These are phyloP conservation scores for Cerrena zonata DNA, from an alignment of 1,284 basidiomycete genomes.

Conservation along the genomic window DNA sequence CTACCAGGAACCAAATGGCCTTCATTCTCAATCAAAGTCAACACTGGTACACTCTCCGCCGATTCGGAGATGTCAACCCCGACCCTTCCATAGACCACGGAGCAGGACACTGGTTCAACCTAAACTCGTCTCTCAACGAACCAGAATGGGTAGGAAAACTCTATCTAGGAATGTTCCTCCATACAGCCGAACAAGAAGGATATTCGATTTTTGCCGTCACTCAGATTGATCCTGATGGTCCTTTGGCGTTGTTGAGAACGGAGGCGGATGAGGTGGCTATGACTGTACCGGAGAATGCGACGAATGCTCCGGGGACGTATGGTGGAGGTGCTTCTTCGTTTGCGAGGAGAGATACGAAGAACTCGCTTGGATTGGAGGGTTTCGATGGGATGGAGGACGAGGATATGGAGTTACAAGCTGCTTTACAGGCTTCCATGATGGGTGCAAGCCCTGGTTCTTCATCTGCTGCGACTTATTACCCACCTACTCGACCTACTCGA, in stretches of 20 bases:
- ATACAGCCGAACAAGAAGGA: slow-evolving; percentile 82
- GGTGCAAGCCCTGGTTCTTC: slow-evolving; percentile 16
- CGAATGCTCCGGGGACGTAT: slow-evolving; percentile 18
- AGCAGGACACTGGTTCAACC: slow-evolving; percentile 81
- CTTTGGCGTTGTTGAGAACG: slow-evolving; percentile 51
- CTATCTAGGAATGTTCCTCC: slow-evolving; percentile 81
- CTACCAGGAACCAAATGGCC: slow-evolving; percentile 67
- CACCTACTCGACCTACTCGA: background rate
- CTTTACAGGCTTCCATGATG: slow-evolving; percentile 71
- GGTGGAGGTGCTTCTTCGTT: slow-evolving; percentile 6
- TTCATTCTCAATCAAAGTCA: slow-evolving; percentile 85
- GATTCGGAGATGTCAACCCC: slow-evolving; percentile 59
- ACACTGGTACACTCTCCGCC: slow-evolving; percentile 86
- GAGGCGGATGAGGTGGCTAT: slow-evolving; percentile 63
- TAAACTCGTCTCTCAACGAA: slow-evolving; percentile 69
- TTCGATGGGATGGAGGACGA: slow-evolving; percentile 65
- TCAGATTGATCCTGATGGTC: slow-evolving; percentile 42
- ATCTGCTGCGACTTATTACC: slow-evolving; percentile 1
- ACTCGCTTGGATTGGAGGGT: slow-evolving; percentile 11
- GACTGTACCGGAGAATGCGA: slow-evolving; percentile 47
- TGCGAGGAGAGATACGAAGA: no score
- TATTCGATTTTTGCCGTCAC: slow-evolving; percentile 85
- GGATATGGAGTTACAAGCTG: slow-evolving; percentile 81
- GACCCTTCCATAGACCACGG: slow-evolving; percentile 39
- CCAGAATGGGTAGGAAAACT: slow-evolving; percentile 82